Evolutionary conservation across 176 grass and related monocot genomes (phyloP).

Genomic region (Oryza meridionalis): DNA sequence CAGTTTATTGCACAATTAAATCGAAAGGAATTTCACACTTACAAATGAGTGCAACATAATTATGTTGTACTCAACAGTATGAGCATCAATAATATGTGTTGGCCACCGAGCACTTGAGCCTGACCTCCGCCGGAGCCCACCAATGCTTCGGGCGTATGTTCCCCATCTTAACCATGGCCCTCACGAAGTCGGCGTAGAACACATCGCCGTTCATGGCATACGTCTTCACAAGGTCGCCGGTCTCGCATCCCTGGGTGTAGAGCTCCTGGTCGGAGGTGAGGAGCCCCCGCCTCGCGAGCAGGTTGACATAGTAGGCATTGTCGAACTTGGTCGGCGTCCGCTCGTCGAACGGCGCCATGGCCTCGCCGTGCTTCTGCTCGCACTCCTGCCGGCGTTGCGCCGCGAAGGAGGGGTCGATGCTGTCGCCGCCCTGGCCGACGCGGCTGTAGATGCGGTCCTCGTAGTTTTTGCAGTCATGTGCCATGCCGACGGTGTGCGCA

Average conservation of each 20-base stretch:
- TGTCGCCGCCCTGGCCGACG: background rate
- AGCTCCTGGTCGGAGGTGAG: slow-evolving; percentile 70
- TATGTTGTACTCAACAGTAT: too few species aligned
- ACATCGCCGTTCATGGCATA: slow-evolving; percentile 31
- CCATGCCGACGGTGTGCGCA: slow-evolving; percentile 47
- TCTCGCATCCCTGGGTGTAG: slow-evolving; percentile 33
- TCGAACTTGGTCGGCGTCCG: slow-evolving; percentile 39
- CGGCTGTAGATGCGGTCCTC: background rate
- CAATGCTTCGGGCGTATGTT: slow-evolving; percentile 28
- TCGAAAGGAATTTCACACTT: too few species aligned
- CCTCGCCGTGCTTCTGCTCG: slow-evolving; percentile 1
- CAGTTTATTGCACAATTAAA: too few species aligned
- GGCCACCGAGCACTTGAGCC: slow-evolving; percentile 48
- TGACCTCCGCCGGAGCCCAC: slow-evolving; percentile 51
- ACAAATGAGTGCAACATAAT: too few species aligned
- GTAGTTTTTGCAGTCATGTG: slow-evolving; percentile 11
- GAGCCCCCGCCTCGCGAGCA: slow-evolving; percentile 46
- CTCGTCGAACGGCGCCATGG: background rate
- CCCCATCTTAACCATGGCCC: slow-evolving; percentile 65
- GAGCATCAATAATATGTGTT: slow-evolving; percentile 39
- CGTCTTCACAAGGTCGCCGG: slow-evolving; percentile 39
- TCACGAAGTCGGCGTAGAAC: slow-evolving; percentile 53
- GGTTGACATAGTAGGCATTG: slow-evolving; percentile 60
- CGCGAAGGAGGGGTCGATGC: slow-evolving; percentile 41
- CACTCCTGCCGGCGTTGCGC: background rate